A percentile compares a stretch with the other conserved stretches of the same genome.
phyloP scores from a whole-genome alignment of 208 protist species.

The Strigomonas culicis region DNA sequence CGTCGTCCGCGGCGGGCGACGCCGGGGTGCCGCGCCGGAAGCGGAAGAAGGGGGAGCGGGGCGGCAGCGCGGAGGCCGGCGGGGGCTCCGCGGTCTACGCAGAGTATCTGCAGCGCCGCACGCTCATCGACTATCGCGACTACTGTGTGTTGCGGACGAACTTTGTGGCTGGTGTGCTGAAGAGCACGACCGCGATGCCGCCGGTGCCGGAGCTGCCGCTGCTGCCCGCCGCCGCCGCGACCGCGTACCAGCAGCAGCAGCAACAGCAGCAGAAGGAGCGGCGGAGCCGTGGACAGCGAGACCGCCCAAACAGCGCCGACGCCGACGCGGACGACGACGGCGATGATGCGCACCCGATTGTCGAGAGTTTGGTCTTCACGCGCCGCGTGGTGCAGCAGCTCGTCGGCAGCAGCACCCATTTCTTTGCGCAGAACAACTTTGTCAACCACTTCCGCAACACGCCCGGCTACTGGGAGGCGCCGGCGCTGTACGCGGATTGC shows the following conservation, averaged over 20 bases:
- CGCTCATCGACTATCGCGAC: conserved; percentile 1
- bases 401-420: no score
- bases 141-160: background rate
- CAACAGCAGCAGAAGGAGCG: background rate
- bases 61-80: background rate
- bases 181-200: no score
- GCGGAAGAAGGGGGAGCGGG: background rate
- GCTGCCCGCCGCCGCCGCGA: background rate
- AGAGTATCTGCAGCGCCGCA: conserved; percentile 3
- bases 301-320: background rate
- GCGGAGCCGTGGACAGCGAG: background rate
- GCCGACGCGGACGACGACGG: background rate
- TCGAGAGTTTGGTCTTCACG: no score
- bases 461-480: no score
- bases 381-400: no score
- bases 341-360: background rate
- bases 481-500: no score
- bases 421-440: no score
- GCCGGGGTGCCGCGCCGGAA: no score
- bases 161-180: no score
- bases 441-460: no score
- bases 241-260: background rate
- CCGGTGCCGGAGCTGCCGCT: background rate
- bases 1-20: background rate
- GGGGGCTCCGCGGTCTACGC: background rate